Evolutionary conservation across 1,284 basidiomycete species (phyloP), one percentile per base, ranked within the genome.

Genomic region (Tilletia walkeri): DNA sequence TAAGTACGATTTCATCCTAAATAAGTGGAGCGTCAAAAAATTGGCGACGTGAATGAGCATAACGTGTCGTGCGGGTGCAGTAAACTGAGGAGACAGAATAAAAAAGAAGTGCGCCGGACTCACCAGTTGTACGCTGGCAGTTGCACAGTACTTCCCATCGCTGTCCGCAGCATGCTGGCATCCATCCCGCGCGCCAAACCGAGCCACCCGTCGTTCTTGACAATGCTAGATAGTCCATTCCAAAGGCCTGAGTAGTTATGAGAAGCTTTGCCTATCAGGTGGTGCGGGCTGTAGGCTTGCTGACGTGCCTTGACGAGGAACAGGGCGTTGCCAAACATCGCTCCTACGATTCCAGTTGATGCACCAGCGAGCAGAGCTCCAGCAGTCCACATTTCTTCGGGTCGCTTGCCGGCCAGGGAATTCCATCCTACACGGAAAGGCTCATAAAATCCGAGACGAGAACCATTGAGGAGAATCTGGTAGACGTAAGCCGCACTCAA

Each of bases 301-400:
- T 98, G 95, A 63, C 95, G 89, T 6, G 95, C 95, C 86, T 99
- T 99, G 83, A 99, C 90, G 67, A 99, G 86, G 86, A 96, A 99
- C 18, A 99, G 86, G 0, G 96, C 95, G 79, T 95, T 98, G 65
- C 95, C 95, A 47, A 96, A 86, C 49, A 90, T 88, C 0, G 94
- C 94, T 82, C 95, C 95, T 45, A 97, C 89, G 67, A 91, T 90
- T 47, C 95, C 95, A 77, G 92, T 95, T 1, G 88, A 87, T 2
- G 94, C 94, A 4, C 95, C 95, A 16, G 95, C 94, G 10, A 89
- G 84, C 47, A 97, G 71, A 12, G 80, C 80, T 39, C 73, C 82
- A 53, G 77, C 78, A 0, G 76, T 82, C 71, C 85, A 68, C 91
- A 92, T 1, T 91, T 94, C 66, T 87, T 84, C 41, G 86, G 89